Evolutionary conservation across 805 yeast genomes (phyloP).

Genomic region (Kazachstania taianensis): DNA sequence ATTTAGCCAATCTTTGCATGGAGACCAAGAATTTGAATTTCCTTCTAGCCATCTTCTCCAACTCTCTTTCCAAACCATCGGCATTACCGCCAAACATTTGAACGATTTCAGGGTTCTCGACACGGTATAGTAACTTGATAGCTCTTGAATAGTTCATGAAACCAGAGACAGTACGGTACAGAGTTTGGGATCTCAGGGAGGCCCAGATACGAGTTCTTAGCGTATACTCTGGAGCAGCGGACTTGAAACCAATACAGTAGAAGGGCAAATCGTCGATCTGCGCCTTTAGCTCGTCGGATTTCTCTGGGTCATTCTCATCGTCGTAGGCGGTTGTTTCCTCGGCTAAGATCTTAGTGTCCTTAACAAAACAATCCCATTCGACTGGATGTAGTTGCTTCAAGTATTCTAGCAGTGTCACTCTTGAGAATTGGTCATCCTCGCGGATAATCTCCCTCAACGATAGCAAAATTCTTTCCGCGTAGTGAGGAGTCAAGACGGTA

Average conservation of each 20-base stretch:
- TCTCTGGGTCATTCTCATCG: constrained; percentile 36
- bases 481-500: constrained; percentile 93
- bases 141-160: constrained; percentile 98
- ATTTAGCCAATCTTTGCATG: constrained; percentile 73
- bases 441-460: constrained; percentile 94
- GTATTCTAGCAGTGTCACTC: constrained; percentile 88
- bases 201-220: constrained; percentile 98
- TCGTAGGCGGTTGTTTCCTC: constrained; percentile 82
- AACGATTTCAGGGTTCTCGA: constrained; percentile 89
- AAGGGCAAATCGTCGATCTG: constrained; percentile 89
- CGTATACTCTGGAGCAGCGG: constrained; percentile 95
- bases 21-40: constrained; percentile 75
- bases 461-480: constrained; percentile 84
- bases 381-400: constrained; percentile 90
- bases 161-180: constrained; percentile 94
- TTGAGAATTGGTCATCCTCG: constrained; percentile 93
- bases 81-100: constrained; percentile 99
- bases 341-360: constrained; percentile 89
- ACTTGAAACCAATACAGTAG: constrained; percentile 93
- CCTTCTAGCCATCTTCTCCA: constrained; percentile 80
- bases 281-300: constrained; percentile 62
- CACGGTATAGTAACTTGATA: constrained; percentile 82
- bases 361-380: constrained; percentile 96
- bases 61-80: constrained; percentile 89
- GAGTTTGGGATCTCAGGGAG: constrained; percentile 89